These are phyloP conservation scores for Olyra latifolia DNA, from an alignment of 176 grass and related monocot genomes.

Conservation along the genomic window DNA sequence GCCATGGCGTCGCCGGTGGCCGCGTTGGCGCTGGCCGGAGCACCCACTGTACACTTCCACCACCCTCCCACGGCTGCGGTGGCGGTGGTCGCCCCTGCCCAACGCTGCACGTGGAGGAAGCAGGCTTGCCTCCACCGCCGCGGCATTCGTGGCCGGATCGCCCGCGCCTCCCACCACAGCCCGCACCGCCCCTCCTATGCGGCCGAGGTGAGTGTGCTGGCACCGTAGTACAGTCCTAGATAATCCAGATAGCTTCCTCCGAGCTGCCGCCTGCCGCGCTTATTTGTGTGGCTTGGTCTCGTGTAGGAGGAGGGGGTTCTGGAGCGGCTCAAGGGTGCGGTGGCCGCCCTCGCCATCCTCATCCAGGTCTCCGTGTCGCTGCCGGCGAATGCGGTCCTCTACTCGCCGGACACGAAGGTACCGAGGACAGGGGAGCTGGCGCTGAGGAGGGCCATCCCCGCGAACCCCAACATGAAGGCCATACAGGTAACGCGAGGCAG, in stretches of 20 bases:
- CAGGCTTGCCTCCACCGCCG: background rate
- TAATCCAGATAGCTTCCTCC: background rate
- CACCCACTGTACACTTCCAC: background rate
- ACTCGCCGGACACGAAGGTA: constrained; percentile 91
- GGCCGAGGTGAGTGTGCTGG: constrained; percentile 28
- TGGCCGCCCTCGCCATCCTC: constrained; percentile 64
- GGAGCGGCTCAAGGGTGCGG: constrained; percentile 45
- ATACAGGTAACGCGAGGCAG: constrained; percentile 56
- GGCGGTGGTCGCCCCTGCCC: background rate
- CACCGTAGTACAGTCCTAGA: background rate
- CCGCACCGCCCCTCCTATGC: background rate
- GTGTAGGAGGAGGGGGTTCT: constrained; percentile 26
- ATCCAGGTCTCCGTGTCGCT: constrained; percentile 66
- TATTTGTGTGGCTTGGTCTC: constrained; percentile 1
- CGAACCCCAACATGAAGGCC: constrained; percentile 80
- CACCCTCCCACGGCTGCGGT: background rate
- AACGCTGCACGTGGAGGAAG: background rate
- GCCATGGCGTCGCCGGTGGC: constrained; percentile 48
- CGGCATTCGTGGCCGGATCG: constrained; percentile 16
- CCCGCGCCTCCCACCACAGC: constrained; percentile 10
- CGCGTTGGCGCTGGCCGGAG: constrained; percentile 22
- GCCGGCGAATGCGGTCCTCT: constrained; percentile 73
- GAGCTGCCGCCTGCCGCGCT: background rate
- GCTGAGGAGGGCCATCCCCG: constrained; percentile 83
- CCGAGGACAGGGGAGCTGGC: constrained; percentile 94